phyloP scores from a whole-genome alignment of 2,329 filamentous ascomycete genomes.

The Calonectria ilicicola region DNA sequence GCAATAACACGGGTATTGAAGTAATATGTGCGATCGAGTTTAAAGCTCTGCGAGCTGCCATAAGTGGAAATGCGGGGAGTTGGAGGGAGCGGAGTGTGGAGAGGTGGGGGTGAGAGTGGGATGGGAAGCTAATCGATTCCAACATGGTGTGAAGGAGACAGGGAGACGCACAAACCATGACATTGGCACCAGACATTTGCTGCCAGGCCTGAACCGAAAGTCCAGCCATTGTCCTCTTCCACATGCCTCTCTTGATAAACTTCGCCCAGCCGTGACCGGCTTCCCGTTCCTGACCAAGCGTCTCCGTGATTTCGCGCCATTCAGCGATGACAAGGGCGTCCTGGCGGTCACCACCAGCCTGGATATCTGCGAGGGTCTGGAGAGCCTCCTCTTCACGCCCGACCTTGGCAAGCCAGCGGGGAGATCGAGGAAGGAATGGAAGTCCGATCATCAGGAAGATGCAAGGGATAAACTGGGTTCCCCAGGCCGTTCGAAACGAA shows the following conservation, averaged over 20 bases:
- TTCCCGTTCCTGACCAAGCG: constrained; percentile 17
- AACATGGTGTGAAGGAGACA: background rate
- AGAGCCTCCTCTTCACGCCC: constrained; percentile 67
- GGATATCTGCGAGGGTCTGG: constrained; percentile 63
- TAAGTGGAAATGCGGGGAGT: background rate
- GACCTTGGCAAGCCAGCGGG: constrained; percentile 71
- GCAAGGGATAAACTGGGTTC: constrained; percentile 70
- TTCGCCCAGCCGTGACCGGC: constrained; percentile 19
- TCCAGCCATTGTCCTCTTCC: constrained; percentile 27
- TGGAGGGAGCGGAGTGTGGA: background rate
- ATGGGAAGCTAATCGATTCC: background rate
- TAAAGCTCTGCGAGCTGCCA: background rate
- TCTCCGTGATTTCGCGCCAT: constrained; percentile 60
- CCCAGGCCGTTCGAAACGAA: constrained; percentile 74
- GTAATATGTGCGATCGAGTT: background rate
- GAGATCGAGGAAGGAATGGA: constrained; percentile 69
- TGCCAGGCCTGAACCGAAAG: constrained; percentile 57
- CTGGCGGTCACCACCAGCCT: constrained; percentile 63
- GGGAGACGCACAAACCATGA: constrained; percentile 54
- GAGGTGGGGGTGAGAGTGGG: background rate
- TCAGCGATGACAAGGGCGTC: constrained; percentile 68
- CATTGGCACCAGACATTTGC: constrained; percentile 62
- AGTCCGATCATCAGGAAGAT: constrained; percentile 66
- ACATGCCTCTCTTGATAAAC: constrained; percentile 28
- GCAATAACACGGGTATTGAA: too few relatives aligned